Evolutionary conservation across 163 green algal genomes (phyloP).

Genomic region (Trebouxia gelatinosa): DNA sequence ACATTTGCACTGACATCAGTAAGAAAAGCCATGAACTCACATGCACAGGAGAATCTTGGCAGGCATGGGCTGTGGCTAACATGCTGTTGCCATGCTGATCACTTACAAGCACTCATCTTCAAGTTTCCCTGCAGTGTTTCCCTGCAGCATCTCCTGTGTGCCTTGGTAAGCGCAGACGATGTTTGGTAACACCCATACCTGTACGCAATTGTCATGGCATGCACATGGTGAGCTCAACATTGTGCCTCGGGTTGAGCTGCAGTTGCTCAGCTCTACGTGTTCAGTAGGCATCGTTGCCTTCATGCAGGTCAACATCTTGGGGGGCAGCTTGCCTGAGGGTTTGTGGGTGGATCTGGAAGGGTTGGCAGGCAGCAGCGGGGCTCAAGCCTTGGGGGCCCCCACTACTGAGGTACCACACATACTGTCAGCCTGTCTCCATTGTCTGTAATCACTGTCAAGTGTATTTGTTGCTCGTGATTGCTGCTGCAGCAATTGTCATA

Average conservation of each 20-base stretch:
- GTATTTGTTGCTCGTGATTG: not conserved
- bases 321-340: not conserved
- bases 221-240: not conserved
- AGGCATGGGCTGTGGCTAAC: no score
- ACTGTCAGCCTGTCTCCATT: constrained; percentile 1
- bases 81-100: no score
- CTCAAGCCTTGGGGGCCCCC: constrained; percentile 10
- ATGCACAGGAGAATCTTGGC: not conserved
- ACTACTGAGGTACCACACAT: no score
- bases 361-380: not conserved
- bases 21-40: not conserved
- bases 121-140: no score
- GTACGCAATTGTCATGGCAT: no score
- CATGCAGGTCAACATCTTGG: not conserved
- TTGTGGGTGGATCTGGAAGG: constrained; percentile 26
- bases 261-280: not conserved
- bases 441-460: constrained; percentile 5
- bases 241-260: not conserved
- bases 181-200: no score
- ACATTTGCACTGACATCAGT: not conserved
- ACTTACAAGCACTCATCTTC: no score
- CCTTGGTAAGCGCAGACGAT: no score
- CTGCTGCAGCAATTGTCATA: not conserved
- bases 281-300: not conserved
- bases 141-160: no score